Evolutionary conservation across 257 asterid species (phyloP).

Genomic region (Fraxinus cuspidata): DNA sequence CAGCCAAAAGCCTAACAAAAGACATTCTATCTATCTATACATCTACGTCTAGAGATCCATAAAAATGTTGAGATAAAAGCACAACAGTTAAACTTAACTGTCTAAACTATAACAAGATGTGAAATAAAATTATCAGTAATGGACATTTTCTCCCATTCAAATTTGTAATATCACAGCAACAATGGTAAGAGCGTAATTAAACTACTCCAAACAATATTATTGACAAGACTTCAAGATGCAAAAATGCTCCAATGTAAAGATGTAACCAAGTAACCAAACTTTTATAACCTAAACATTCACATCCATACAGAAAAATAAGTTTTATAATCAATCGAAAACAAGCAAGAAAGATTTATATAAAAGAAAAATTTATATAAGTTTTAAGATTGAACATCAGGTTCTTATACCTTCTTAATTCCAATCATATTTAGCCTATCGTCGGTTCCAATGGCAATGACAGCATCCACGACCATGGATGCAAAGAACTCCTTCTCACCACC

Average conservation of each 20-base stretch:
- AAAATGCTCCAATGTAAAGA: not conserved
- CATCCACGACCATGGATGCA: conserved; percentile 94
- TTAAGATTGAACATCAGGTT: not conserved
- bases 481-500: conserved; percentile 99
- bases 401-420: conserved; percentile 86
- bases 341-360: not conserved
- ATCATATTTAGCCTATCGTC: conserved; percentile 97
- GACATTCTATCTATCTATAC: not conserved
- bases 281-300: not conserved
- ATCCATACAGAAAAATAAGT: not conserved
- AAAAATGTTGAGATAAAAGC: not conserved
- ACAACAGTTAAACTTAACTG: not conserved
- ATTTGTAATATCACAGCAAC: not conserved
- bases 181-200: not conserved
- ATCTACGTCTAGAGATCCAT: not conserved
- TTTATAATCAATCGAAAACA: not conserved
- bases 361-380: not conserved
- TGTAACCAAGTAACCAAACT: not conserved
- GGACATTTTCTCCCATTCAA: not conserved
- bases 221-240: not conserved
- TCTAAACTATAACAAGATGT: not conserved
- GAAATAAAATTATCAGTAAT: not conserved
- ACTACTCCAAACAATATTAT: not conserved
- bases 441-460: conserved; percentile 82
- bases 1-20: not conserved